Evolutionary conservation across 2,329 filamentous ascomycete genomes (phyloP).

Genomic region (Fusarium setosum): DNA sequence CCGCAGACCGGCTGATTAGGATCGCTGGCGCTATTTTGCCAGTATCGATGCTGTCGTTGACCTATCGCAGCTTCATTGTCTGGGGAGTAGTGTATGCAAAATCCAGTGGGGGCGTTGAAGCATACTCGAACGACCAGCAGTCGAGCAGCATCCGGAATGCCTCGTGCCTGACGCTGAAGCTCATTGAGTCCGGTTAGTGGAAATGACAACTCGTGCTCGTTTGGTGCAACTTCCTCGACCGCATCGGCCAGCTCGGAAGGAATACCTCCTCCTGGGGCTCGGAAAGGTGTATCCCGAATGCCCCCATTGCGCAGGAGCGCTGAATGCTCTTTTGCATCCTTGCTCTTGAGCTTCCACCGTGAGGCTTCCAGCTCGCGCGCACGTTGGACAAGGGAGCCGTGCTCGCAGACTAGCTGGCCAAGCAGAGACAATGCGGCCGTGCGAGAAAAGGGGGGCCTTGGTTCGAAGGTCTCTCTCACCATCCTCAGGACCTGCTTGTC

Average conservation of each 20-base stretch:
- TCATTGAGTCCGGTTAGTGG: not conserved
- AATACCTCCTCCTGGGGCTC: not conserved
- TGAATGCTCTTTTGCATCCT: not conserved
- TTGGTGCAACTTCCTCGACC: not conserved
- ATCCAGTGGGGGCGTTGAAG: not conserved
- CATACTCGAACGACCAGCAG: not conserved
- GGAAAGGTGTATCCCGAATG: not conserved
- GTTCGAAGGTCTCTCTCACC: not conserved
- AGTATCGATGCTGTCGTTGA: not conserved
- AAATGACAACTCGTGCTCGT: not conserved
- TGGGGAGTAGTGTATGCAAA: not conserved
- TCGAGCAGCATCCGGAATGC: not conserved
- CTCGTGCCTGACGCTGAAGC: not conserved
- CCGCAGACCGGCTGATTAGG: not conserved
- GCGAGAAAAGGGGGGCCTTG: not conserved
- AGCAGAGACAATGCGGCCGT: not conserved
- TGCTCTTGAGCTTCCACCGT: not conserved
- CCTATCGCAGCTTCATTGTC: not conserved
- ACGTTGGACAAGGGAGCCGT: not conserved
- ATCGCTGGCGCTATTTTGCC: not conserved
- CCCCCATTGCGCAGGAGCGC: not conserved
- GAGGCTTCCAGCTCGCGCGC: not conserved
- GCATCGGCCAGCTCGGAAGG: not conserved
- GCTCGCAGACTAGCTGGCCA: not conserved
- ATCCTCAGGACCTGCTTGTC: not conserved